Percentiles rank a stretch among this genome's conserved stretches.
Conservation (phyloP, 1,284 basidiomycete species). For the Sporisorium iseilematis-ciliati region DNA sequence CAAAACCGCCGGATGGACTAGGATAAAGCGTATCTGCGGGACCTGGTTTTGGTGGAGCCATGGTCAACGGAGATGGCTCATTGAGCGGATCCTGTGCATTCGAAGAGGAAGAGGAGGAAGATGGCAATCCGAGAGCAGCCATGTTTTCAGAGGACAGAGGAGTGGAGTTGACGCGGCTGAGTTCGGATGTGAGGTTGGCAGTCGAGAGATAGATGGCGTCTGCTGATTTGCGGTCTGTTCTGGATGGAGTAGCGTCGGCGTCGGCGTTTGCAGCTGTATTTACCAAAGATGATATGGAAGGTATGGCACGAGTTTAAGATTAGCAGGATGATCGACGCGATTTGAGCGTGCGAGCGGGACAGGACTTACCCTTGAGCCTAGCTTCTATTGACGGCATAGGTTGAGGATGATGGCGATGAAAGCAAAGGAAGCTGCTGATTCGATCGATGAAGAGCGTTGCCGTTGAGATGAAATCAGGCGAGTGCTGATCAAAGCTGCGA, state of each 20-base stretch:
- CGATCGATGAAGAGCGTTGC: background rate
- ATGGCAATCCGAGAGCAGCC: constrained; percentile 25
- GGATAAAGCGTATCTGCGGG: constrained; percentile 57
- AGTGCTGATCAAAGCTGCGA: background rate
- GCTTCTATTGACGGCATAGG: constrained; percentile 45
- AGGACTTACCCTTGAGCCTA: constrained; percentile 37
- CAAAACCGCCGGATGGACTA: constrained; percentile 55
- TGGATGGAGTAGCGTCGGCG: constrained; percentile 9
- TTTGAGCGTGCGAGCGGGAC: background rate
- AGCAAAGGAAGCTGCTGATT: background rate
- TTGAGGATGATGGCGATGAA: background rate
- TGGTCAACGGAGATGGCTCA: constrained; percentile 33
- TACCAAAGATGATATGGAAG: background rate
- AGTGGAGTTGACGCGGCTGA: constrained; percentile 49
- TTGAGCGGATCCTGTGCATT: constrained; percentile 14
- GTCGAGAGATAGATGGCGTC: constrained; percentile 42
- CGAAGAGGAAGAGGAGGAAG: constrained; percentile 10
- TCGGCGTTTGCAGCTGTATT: constrained; percentile 37
- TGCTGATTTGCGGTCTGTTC: constrained; percentile 45
- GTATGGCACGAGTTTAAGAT: background rate
- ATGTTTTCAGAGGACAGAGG: constrained; percentile 35
- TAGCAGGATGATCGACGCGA: background rate
- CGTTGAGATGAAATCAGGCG: background rate
- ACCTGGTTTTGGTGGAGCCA: constrained; percentile 50
- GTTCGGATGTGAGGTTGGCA: constrained; percentile 30